Conservation (phyloP, 2,329 filamentous ascomycete genomes). For the Neofusicoccum sp. region DNA sequence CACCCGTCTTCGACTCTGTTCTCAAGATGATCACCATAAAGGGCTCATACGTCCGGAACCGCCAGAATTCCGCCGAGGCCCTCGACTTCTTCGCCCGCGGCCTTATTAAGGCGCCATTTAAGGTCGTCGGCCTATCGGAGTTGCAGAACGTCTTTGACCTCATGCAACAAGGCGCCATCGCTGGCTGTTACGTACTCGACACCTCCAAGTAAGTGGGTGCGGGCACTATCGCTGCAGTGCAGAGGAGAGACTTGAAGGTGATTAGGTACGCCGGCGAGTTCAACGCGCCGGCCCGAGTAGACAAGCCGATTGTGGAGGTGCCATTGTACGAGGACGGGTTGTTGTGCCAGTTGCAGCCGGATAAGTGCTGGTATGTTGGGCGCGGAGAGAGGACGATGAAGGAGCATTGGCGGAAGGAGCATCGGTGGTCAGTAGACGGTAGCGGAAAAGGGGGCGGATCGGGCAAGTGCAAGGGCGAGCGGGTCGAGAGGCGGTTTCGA, state of each 20-base stretch:
- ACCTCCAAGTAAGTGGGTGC: conserved; percentile 46
- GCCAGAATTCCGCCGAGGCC: conserved; percentile 83
- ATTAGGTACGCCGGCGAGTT: conserved; percentile 1
- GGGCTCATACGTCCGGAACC: conserved; percentile 92
- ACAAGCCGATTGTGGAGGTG: conserved; percentile 1
- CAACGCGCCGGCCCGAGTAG: neutral
- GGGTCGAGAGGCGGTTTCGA: conserved; percentile 1
- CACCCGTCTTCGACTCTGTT: conserved; percentile 88
- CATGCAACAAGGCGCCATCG: conserved; percentile 67
- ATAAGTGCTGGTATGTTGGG: conserved; percentile 13
- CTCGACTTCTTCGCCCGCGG: conserved; percentile 86
- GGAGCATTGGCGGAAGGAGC: conserved; percentile 17
- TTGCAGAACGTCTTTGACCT: conserved; percentile 78
- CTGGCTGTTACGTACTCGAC: conserved; percentile 79
- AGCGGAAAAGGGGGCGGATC: conserved; percentile 3
- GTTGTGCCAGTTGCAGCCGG: conserved; percentile 19
- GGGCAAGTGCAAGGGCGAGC: neutral
- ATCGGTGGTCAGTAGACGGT: conserved; percentile 18
- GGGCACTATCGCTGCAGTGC: too few species aligned
- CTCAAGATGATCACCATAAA: conserved; percentile 90
- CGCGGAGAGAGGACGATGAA: conserved; percentile 7
- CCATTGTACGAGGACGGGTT: conserved; percentile 1
- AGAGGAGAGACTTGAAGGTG: too few species aligned
- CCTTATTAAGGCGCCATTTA: conserved; percentile 84
- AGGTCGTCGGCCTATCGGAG: conserved; percentile 79